These are phyloP conservation scores for Lupinus albus DNA, from an alignment of 306 rosid species.

Conservation along the genomic window DNA sequence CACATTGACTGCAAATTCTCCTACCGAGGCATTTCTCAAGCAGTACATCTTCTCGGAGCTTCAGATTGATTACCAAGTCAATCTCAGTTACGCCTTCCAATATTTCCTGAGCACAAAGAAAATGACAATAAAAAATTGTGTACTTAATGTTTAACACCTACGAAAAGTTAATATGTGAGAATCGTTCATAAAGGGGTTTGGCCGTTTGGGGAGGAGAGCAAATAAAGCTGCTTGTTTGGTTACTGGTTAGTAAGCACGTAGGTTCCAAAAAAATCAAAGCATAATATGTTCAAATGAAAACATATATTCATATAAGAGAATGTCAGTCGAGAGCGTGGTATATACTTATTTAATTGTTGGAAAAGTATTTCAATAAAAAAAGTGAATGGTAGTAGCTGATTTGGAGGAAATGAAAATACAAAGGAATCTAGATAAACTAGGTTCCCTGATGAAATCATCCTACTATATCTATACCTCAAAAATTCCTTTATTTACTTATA, in stretches of 20 bases:
- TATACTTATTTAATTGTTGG: background rate
- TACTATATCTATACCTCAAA: conserved; percentile 19
- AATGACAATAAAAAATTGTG: conserved; percentile 27
- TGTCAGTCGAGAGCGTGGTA: background rate
- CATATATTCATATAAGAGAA: background rate
- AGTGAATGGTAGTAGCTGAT: conserved; percentile 15
- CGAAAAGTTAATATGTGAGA: background rate
- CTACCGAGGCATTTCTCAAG: conserved; percentile 95
- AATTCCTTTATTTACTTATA: conserved; percentile 17
- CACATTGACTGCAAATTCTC: conserved; percentile 82
- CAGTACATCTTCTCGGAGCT: conserved; percentile 84
- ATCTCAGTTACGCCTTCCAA: conserved; percentile 84
- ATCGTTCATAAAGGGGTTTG: background rate
- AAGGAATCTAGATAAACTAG: background rate
- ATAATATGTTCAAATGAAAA: background rate
- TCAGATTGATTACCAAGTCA: conserved; percentile 89
- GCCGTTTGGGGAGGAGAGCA: background rate
- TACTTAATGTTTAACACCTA: background rate
- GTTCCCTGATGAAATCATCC: conserved; percentile 10
- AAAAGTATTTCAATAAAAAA: conserved; percentile 9
- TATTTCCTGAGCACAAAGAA: conserved; percentile 64
- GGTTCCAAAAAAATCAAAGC: conserved; percentile 28
- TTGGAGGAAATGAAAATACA: conserved; percentile 12
- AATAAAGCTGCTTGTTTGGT: conserved; percentile 27
- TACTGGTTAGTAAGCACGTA: background rate